phyloP scores from a whole-genome alignment of 2,329 filamentous ascomycete species.

The Xylariomycetidae sp. region DNA sequence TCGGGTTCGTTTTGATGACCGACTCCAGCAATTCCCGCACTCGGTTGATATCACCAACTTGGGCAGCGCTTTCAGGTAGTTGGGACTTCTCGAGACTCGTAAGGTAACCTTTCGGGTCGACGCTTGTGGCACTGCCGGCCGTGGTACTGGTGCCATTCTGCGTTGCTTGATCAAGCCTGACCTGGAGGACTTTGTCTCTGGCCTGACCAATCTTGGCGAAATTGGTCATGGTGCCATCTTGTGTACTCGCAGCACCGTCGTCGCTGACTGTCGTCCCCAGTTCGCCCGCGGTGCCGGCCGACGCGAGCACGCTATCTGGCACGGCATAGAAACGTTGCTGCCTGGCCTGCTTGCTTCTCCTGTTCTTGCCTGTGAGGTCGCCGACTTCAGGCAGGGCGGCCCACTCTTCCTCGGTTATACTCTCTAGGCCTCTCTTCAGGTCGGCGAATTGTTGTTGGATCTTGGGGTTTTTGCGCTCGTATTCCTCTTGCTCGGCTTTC shows the following conservation, averaged over 20 bases:
- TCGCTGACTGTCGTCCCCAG: constrained; percentile 85
- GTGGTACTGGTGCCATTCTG: constrained; percentile 61
- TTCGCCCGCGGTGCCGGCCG: constrained; percentile 72
- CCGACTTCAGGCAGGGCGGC: constrained; percentile 91
- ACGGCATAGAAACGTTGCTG: constrained; percentile 91
- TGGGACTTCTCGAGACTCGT: constrained; percentile 83
- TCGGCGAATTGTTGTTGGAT: constrained; percentile 98
- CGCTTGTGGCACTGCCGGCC: constrained; percentile 77
- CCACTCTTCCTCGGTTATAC: constrained; percentile 94
- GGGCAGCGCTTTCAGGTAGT: constrained; percentile 69
- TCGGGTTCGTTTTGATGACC: constrained; percentile 94
- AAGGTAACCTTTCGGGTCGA: constrained; percentile 93
- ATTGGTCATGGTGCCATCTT: constrained; percentile 92
- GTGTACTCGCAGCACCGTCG: constrained; percentile 55
- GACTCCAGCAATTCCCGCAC: constrained; percentile 90
- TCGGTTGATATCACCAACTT: constrained; percentile 91
- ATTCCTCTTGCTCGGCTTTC: constrained; percentile 83
- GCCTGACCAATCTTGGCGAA: constrained; percentile 97
- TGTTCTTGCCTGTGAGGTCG: constrained; percentile 91
- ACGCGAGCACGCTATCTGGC: constrained; percentile 88
- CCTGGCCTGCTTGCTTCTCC: constrained; percentile 74
- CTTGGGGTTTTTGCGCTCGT: constrained; percentile 96
- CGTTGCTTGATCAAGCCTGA: constrained; percentile 86
- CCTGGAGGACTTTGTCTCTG: constrained; percentile 90
- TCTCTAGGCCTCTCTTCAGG: constrained; percentile 81